Base-by-base conservation (phyloP, 495 filamentous ascomycete species). In the Penicillium silybi region DNA sequence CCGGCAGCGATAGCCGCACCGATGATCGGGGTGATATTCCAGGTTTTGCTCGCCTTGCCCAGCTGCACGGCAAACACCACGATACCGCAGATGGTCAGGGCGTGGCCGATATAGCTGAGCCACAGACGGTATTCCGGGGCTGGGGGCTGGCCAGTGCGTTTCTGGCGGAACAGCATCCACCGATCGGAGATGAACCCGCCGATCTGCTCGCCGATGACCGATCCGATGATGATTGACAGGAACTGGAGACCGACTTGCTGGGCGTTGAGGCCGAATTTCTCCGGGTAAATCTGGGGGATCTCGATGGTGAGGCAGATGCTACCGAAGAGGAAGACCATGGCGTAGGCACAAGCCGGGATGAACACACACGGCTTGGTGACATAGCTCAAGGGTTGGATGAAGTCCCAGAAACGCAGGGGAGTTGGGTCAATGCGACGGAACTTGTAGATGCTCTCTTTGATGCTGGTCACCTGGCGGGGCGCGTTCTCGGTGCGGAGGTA, bases 161-260 rank as follows among this genome's bases (percentile, higher is more conserved):
- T 46, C 62, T 64, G 34, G 50, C 59, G 32, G 50, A 58, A 3
- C 46, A 52, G 41, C 74, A 84, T 82, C 74, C 76, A 82, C 1
- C 56, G 59, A 48, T 83, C 80, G 18, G 74, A 79, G 23, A 73
- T 57, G 10, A 65, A 53, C 1, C 80, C 80, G 18, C 77, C 78
- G 18, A 84, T 61, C 49, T 82, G 79, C 58, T 83, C 79, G 19
- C 80, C 80, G 4, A 84, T 62, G 5, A 83, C 53, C 2, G 76
- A 74, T 2, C 80, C 80, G 23, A 82, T 67, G n/a, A 84, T 79
- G 13, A 82, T 56, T 20, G 70, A 72, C 23, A 80, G 46, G 51
- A 78, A 79, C 50, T 82, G 80, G 1, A 82, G 65, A 8, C 79
- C 80, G 10, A 81, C 60, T 52, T 82, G 68, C 58, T 81, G 72